phyloP scores from a whole-genome alignment of 2,329 filamentous ascomycete species.

The Aspergillus intermedius region DNA sequence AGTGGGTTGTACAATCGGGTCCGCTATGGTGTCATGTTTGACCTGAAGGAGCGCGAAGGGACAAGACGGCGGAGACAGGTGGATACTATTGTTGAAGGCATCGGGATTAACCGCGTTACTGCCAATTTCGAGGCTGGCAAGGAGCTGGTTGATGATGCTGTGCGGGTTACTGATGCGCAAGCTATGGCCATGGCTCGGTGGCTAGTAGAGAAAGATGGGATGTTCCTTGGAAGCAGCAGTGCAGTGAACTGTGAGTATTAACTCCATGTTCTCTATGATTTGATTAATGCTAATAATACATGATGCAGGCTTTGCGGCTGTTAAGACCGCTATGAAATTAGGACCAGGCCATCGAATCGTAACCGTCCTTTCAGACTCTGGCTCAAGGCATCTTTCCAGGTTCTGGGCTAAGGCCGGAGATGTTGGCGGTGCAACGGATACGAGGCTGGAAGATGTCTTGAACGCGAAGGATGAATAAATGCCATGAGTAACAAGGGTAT shows the following conservation, averaged over 20 bases:
- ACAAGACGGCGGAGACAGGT: conserved; percentile 85
- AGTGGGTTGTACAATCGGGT: conserved; percentile 90
- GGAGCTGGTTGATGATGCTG: conserved; percentile 81
- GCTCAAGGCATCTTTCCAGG: conserved; percentile 46
- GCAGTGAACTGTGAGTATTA: conserved; percentile 74
- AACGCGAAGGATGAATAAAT: conserved; percentile 27
- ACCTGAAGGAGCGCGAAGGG: conserved; percentile 78
- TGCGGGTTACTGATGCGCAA: conserved; percentile 81
- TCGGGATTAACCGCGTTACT: conserved; percentile 92
- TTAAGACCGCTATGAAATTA: conserved; percentile 40
- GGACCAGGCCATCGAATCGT: conserved; percentile 45
- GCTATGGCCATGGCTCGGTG: conserved; percentile 91
- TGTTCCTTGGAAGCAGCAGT: conserved; percentile 90
- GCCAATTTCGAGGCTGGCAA: conserved; percentile 84
- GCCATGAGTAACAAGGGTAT: conserved; percentile 12
- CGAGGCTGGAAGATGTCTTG: conserved; percentile 41
- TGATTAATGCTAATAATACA: conserved; percentile 5
- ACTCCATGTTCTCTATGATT: neutral
- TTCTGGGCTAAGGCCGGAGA: conserved; percentile 46
- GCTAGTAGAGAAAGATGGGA: conserved; percentile 90
- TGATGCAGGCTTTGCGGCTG: conserved; percentile 40
- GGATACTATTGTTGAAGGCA: conserved; percentile 91
- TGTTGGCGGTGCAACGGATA: conserved; percentile 40
- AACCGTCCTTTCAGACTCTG: conserved; percentile 46
- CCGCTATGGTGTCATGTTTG: conserved; percentile 93